Conservation (phyloP, 305 asterid genomes). For the Solanum hybrid region DNA sequence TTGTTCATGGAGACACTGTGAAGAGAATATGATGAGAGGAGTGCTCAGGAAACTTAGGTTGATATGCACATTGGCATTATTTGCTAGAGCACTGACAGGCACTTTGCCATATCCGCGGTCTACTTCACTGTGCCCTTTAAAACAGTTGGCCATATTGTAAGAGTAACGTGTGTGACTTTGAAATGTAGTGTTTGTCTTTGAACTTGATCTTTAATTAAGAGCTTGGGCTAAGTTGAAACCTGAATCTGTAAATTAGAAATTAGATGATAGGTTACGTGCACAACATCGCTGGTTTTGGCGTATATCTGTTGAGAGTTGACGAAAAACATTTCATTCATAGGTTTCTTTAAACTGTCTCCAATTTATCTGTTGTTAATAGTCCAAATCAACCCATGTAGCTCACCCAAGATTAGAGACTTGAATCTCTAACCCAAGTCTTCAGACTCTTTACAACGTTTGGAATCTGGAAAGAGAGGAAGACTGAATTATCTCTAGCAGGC, state of each 20-base stretch:
- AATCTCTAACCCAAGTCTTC: background rate
- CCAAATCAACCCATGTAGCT: background rate
- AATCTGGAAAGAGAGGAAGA: background rate
- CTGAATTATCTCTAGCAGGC: background rate
- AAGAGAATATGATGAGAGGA: slow-evolving; percentile 48
- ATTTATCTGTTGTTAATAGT: background rate
- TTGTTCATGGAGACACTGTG: slow-evolving; percentile 71
- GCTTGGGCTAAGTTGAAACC: background rate
- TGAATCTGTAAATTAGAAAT: background rate
- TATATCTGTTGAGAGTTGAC: background rate
- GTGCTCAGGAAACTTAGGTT: background rate
- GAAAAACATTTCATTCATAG: background rate
- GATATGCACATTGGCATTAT: background rate
- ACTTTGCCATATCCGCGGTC: background rate
- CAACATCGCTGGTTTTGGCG: background rate
- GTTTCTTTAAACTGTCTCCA: background rate
- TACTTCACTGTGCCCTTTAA: background rate
- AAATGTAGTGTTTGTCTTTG: background rate
- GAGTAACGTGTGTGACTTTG: background rate
- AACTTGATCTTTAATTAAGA: background rate
- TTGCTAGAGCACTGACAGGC: background rate
- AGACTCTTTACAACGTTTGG: background rate
- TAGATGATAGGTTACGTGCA: background rate
- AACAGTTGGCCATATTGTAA: background rate
- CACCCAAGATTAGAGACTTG: background rate